Evolutionary conservation across 75 land plant species (phyloP), one percentile per base, ranked within the genome.

Genomic region (Pinus taeda): DNA sequence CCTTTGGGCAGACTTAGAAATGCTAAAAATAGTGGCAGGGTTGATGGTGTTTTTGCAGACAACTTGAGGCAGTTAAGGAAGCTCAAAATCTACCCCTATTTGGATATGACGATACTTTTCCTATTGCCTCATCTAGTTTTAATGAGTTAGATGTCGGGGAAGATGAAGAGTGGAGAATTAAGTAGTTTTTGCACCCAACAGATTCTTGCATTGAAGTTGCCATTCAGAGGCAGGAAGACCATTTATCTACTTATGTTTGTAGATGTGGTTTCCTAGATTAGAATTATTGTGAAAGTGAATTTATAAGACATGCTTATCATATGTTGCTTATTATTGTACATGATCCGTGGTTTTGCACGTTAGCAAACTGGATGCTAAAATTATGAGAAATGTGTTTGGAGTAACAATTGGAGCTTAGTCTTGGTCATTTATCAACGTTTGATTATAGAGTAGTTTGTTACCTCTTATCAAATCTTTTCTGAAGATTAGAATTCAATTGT

Each of bases 191-290:
- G 57, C 87, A 82, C 30, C 91, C 81, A 80, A 63, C 81, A 56
- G 90, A 95, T 77, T 57, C 93, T 71, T 85, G 84, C 70, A 85
- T 95, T 22, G 92, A 88, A 77, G 69, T 79, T 64, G 87, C 88
- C 15, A 80, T 94, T n/a, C 90, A 87, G 83, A 81, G 91, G 63
- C 93, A 92, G 75, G 90, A 89, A 71, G 95, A 95, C 24, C 88
- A 90, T 12, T 37, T 87, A n/a, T 86, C 91, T 64, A 69, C 84
- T 22, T 93, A 95, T 95, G 98, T 94, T 37, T n/a, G 80, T 74
- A 39, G 39, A 37, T 69, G 71, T 7, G 36, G 1, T 57, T 37
- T 39, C 49, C 26, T 15, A 6, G 55, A 3, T 65, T 8, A 65
- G 24, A 30, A 5, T 65, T 17, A 69, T 20, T 69, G 71, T 58